These are phyloP conservation scores for Arctium minus DNA, from an alignment of 129 eudicot species.

Conservation along the genomic window DNA sequence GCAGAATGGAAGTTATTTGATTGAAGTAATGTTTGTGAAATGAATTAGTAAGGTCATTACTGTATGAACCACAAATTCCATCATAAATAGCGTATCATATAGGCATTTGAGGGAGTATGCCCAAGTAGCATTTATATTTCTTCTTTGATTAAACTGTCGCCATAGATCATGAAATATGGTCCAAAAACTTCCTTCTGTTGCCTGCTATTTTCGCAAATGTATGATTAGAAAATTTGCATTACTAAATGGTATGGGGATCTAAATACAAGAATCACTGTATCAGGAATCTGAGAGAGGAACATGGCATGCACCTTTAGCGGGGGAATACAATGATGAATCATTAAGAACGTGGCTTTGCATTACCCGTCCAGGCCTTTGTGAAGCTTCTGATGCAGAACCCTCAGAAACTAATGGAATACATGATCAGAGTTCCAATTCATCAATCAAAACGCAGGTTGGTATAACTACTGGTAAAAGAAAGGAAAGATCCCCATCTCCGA, in stretches of 20 bases:
- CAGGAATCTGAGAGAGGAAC: conserved; percentile 73
- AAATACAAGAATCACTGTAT: conserved; percentile 3
- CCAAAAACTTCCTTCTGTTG: not conserved
- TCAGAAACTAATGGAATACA: conserved; percentile 1
- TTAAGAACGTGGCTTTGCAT: conserved; percentile 81
- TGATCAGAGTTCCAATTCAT: not conserved
- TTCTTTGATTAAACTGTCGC: too few species aligned
- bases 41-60: too few species aligned
- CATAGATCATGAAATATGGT: too few species aligned
- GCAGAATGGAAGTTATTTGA: too few species aligned
- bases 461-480: conserved; percentile 61
- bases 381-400: conserved; percentile 21
- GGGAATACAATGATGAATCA: conserved; percentile 48
- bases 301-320: conserved; percentile 78
- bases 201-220: not conserved
- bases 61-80: too few species aligned
- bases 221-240: not conserved
- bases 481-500: conserved; percentile 47
- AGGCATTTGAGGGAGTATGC: too few species aligned
- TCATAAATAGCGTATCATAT: too few species aligned
- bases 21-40: too few species aligned
- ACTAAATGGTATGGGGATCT: not conserved
- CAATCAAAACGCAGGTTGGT: conserved; percentile 2
- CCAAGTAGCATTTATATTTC: too few species aligned
- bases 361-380: conserved; percentile 36